Evolutionary conservation across 176 grass and related monocot genomes (phyloP).

Genomic region (Rhynchospora pubera): DNA sequence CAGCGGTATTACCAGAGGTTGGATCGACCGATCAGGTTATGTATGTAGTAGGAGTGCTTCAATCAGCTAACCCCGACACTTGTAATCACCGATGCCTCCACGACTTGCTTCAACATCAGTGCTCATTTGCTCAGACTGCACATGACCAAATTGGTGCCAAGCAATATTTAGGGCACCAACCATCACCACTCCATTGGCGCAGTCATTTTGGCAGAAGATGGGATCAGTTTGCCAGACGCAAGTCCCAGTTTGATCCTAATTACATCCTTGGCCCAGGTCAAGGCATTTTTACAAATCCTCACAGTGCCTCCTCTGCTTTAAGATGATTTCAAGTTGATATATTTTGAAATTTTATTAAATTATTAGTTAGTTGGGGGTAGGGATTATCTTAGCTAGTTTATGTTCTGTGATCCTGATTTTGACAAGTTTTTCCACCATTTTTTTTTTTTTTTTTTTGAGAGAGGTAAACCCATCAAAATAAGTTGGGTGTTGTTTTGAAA

Average conservation of each 20-base stretch:
- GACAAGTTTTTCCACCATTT: conserved; percentile 1
- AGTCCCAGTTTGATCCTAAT: conserved; percentile 57
- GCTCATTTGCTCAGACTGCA: conserved; percentile 30
- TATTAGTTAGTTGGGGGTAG: background rate
- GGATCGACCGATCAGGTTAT: conserved; percentile 41
- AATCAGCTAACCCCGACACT: conserved; percentile 39
- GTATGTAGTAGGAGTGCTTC: conserved; percentile 62
- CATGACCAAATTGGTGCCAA: conserved; percentile 30
- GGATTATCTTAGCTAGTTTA: background rate
- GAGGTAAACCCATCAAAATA: conserved; percentile 7
- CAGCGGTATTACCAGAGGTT: conserved; percentile 48
- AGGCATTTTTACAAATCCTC: conserved; percentile 50
- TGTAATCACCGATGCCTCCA: conserved; percentile 51
- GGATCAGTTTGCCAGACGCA: conserved; percentile 52
- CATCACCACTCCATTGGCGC: conserved; percentile 34
- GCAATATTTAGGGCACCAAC: conserved; percentile 66
- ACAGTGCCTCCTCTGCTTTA: background rate
- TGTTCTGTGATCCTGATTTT: conserved; percentile 22
- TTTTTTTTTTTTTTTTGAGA: background rate
- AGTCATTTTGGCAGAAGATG: conserved; percentile 48
- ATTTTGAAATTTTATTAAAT: conserved; percentile 6
- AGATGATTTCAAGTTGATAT: background rate
- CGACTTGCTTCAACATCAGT: conserved; percentile 39
- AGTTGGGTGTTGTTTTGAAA: conserved; percentile 23
- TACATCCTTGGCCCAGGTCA: conserved; percentile 68